Conservation (phyloP, 208 protist species). For the Entamoeba histolytica region DNA sequence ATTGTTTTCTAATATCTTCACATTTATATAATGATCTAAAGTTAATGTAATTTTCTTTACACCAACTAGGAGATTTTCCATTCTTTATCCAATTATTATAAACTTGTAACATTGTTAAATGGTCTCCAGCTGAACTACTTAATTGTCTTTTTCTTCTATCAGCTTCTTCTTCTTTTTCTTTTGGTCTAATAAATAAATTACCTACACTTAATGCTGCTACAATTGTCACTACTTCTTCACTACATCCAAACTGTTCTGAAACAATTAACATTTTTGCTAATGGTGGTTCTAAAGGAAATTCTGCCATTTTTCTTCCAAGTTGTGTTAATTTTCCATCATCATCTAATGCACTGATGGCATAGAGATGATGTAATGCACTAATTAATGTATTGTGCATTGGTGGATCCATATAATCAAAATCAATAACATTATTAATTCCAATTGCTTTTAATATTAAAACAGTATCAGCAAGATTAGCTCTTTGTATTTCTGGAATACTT, state of each 20-base stretch:
- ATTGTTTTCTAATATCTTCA: slow-evolving; percentile 71
- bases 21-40: slow-evolving; percentile 53
- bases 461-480: neutral
- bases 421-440: neutral
- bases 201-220: neutral
- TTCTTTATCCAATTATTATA: slow-evolving; percentile 75
- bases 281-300: neutral
- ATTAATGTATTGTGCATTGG: neutral
- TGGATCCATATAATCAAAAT: neutral
- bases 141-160: slow-evolving; percentile 70
- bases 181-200: neutral
- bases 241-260: neutral
- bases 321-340: neutral
- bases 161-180: slow-evolving; percentile 29
- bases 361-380: neutral
- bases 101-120: slow-evolving; percentile 89
- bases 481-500: neutral
- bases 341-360: neutral
- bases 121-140: slow-evolving; percentile 50
- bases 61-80: slow-evolving; percentile 63
- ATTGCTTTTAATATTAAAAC: neutral
- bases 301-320: neutral
- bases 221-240: neutral
- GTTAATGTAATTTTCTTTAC: slow-evolving; percentile 80
- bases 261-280: neutral